Percentiles rank a stretch among this genome's conserved stretches.
phyloP scores from a whole-genome alignment of 1,284 basidiomycete species.

The Testicularia cyperi region DNA sequence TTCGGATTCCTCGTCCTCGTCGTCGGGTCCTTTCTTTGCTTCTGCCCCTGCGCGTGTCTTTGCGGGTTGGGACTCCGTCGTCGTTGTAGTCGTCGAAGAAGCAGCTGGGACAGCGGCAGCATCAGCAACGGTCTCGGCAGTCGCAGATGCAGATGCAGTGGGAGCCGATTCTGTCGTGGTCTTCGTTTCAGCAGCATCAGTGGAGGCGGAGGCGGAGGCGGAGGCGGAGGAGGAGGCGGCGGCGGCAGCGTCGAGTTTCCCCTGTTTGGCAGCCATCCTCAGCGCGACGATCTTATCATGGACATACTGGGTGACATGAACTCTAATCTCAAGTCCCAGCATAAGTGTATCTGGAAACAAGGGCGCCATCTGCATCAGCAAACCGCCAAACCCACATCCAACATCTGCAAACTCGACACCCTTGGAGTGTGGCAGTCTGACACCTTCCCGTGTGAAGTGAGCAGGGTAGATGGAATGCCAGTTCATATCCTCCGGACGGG shows the following conservation, averaged over 20 bases:
- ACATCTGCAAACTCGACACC: constrained; percentile 91
- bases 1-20: constrained; percentile 48
- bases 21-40: not conserved
- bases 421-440: too few relatives aligned
- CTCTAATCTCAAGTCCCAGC: constrained; percentile 96
- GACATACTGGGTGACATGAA: constrained; percentile 95
- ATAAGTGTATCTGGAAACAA: constrained; percentile 89
- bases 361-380: constrained; percentile 85
- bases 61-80: too few relatives aligned
- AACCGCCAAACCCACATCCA: constrained; percentile 95
- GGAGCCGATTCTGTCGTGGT: not conserved
- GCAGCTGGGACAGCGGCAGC: too few relatives aligned
- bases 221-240: not conserved
- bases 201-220: not conserved
- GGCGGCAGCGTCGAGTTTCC: constrained; percentile 6
- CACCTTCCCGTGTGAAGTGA: constrained; percentile 61
- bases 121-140: not conserved
- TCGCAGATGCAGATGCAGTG: not conserved
- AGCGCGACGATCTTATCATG: constrained; percentile 87
- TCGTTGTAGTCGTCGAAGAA: too few relatives aligned
- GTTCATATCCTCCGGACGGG: constrained; percentile 76
- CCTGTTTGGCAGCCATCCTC: constrained; percentile 64
- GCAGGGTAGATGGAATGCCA: constrained; percentile 84
- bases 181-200: not conserved
- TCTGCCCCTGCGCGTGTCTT: not conserved